Conservation (phyloP, 2,329 filamentous ascomycete genomes). For the Beauveria sp. region DNA sequence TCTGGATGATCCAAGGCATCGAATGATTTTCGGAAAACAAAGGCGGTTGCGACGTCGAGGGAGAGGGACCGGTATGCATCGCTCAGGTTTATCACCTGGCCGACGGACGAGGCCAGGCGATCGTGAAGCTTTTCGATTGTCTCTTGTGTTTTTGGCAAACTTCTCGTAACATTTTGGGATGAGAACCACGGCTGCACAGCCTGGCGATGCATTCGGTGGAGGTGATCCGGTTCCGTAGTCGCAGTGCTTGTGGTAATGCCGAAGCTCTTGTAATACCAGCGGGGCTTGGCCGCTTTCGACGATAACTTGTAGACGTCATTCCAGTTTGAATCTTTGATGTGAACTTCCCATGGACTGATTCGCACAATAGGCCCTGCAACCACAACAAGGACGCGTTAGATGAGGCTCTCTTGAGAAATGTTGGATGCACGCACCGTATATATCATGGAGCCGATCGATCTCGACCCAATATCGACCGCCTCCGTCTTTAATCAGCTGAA, state of each 20-base stretch:
- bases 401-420: not conserved
- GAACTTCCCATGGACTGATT: slow-evolving; percentile 1
- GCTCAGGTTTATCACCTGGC: not conserved
- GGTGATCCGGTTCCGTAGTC: not conserved
- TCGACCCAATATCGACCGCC: slow-evolving; percentile 4
- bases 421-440: not conserved
- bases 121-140: not conserved
- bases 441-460: not conserved
- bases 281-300: not conserved
- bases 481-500: not conserved
- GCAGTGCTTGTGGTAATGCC: not conserved
- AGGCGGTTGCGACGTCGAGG: not conserved
- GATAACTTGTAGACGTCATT: not conserved
- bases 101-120: not conserved
- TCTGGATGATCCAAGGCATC: not conserved
- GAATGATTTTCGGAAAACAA: not conserved
- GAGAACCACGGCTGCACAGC: not conserved
- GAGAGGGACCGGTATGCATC: not conserved
- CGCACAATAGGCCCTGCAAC: not conserved
- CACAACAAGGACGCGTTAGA: not conserved
- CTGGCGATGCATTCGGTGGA: not conserved
- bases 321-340: not conserved
- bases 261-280: not conserved
- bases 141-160: not conserved
- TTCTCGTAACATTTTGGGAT: not conserved